Evolutionary conservation across 257 asterid species (phyloP).

Genomic region (Petunia axillaris): DNA sequence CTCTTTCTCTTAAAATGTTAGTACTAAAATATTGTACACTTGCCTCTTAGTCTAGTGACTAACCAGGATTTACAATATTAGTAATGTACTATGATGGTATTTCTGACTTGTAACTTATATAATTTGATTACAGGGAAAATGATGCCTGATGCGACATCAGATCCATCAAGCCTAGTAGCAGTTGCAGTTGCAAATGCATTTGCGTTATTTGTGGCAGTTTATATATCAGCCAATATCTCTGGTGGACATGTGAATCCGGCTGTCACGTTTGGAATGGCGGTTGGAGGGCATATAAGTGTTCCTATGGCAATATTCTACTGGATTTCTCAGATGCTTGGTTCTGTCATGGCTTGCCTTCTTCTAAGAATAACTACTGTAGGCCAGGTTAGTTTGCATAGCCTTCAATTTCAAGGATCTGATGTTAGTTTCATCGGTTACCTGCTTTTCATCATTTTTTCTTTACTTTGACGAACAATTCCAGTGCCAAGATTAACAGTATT

Average conservation of each 20-base stretch:
- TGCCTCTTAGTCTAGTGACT: background rate
- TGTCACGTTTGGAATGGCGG: constrained; percentile 77
- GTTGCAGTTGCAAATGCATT: constrained; percentile 67
- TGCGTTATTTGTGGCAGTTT: constrained; percentile 62
- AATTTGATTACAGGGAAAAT: constrained; percentile 47
- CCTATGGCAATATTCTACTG: constrained; percentile 68
- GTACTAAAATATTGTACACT: background rate
- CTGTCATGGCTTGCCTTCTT: constrained; percentile 70
- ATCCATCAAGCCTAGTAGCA: constrained; percentile 52
- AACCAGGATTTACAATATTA: too few species aligned
- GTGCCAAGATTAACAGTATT: too few species aligned
- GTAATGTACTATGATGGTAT: background rate
- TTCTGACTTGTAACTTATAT: background rate
- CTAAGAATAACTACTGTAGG: constrained; percentile 50
- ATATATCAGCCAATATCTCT: constrained; percentile 57
- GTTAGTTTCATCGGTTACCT: background rate
- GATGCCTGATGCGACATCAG: constrained; percentile 41
- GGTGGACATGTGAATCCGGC: constrained; percentile 97
- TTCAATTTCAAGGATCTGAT: background rate
- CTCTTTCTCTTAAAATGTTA: background rate
- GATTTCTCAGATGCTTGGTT: constrained; percentile 68
- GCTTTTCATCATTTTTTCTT: background rate
- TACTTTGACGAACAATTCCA: too few species aligned
- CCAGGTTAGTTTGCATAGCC: constrained; percentile 40
- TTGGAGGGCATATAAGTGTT: constrained; percentile 70